Conservation (phyloP, 2,329 filamentous ascomycete species). For the Karstenula rhodostoma region DNA sequence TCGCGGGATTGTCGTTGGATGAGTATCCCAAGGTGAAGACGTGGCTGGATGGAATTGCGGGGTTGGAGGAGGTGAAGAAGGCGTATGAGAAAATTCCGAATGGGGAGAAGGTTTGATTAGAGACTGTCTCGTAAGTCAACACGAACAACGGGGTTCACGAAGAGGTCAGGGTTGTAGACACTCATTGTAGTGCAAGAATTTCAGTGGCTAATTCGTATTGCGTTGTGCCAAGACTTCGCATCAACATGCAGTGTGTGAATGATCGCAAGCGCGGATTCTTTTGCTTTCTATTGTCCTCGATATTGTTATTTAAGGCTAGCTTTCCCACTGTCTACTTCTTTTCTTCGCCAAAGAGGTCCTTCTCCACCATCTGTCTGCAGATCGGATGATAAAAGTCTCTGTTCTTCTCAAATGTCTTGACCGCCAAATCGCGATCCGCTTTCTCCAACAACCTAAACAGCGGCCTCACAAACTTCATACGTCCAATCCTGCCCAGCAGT, state of each 20-base stretch:
- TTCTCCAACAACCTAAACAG: constrained; percentile 79
- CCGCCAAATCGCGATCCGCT: constrained; percentile 76
- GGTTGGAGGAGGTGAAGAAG: constrained; percentile 22
- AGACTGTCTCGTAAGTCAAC: too few relatives aligned
- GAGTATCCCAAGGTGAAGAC: constrained; percentile 76
- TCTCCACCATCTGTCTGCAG: constrained; percentile 79
- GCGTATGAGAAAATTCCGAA: constrained; percentile 28
- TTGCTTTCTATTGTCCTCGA: too few relatives aligned
- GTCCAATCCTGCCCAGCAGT: constrained; percentile 80
- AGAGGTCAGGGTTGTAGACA: too few relatives aligned
- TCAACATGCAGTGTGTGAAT: constrained; percentile 11
- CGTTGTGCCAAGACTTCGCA: constrained; percentile 58
- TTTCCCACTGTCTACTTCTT: constrained; percentile 14
- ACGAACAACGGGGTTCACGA: too few relatives aligned
- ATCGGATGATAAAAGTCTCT: constrained; percentile 96
- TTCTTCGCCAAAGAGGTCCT: constrained; percentile 70
- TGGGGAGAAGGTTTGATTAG: constrained; percentile 74
- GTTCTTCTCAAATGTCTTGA: constrained; percentile 85
- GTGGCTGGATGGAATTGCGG: constrained; percentile 50
- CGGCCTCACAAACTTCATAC: constrained; percentile 97
- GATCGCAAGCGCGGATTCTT: too few relatives aligned
- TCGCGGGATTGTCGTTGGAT: neutral
- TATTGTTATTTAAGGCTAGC: neutral
- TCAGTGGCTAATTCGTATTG: constrained; percentile 79
- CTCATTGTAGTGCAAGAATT: too few relatives aligned